Conservation (phyloP, 2,329 filamentous ascomycete species). For the Fusarium albidum region DNA sequence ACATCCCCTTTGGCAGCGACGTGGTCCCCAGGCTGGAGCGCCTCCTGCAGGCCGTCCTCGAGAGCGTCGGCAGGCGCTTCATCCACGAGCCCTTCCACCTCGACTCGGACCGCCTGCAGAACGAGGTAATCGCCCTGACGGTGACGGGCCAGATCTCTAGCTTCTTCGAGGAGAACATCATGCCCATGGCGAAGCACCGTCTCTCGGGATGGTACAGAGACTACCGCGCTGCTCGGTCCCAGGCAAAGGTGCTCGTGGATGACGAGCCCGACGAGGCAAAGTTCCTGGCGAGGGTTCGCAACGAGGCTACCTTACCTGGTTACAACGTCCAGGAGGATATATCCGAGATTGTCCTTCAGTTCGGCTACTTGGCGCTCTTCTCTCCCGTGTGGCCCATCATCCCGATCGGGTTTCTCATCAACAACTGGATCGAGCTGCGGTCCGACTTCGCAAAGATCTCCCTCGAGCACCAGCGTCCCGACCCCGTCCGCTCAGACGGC, state of each 20-base stretch:
- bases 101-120: conserved; percentile 70
- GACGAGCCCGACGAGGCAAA: conserved; percentile 70
- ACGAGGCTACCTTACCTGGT: conserved; percentile 70
- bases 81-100: conserved; percentile 65
- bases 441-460: conserved; percentile 82
- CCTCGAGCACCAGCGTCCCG: conserved; percentile 75
- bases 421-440: conserved; percentile 81
- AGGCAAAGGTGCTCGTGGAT: conserved; percentile 56
- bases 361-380: conserved; percentile 78
- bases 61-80: conserved; percentile 58
- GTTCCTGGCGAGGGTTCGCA: conserved; percentile 70
- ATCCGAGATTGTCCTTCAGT: conserved; percentile 76
- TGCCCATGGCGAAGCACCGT: conserved; percentile 73
- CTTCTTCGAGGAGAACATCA: conserved; percentile 74
- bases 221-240: conserved; percentile 45
- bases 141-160: conserved; percentile 77
- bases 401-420: conserved; percentile 75
- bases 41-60: conserved; percentile 60
- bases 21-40: conserved; percentile 74
- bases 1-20: conserved; percentile 75
- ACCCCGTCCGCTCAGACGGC: conserved; percentile 73
- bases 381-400: conserved; percentile 80
- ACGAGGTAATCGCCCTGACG: conserved; percentile 79
- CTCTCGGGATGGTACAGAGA: conserved; percentile 55
- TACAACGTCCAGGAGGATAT: conserved; percentile 80